Base-by-base conservation (phyloP, 257 asterid genomes). In the Marsdenia floribunda region DNA sequence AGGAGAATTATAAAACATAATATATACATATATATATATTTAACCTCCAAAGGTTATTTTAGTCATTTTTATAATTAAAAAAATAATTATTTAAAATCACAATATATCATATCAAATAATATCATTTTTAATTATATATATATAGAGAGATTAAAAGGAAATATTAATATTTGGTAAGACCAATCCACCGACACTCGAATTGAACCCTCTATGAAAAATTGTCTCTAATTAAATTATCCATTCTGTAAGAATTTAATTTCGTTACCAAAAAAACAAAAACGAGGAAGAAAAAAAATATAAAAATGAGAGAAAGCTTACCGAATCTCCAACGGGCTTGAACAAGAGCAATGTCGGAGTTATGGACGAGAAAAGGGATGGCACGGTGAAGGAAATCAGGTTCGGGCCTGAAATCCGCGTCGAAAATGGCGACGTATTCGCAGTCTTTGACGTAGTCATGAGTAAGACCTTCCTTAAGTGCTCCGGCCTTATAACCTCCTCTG, bases 271-370 rank as follows among this genome's bases (percentile, higher is more conserved):
- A 38, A 4, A 38, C 4, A 38, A 2, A 38, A 38, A 38, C n/a
- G n/a, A n/a, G n/a, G n/a, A 38, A 40, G 4, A 3, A 40, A 40
- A 40, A 40, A 3, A 1, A 40, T 40, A 40, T 40, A 42, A 42
- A 42, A 42, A 42, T 0, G 9, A 42, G 9, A 19, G 7, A 5
- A 52, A 29, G 59, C 88, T 78, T 84, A 94, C 98, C 98, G 35
- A 94, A 94, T 53, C 97, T 93, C 98, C 98, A 94, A 24, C 98
- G 97, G 42, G 90, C 90, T 82, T 94, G 98, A 2, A 92, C 99
- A 1, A 94, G 96, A 6, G 99, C 99, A 35, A 94, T 77, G 11
- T 89, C 85, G 42, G 84, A 86, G 70, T 92, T 92, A 75, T 92
- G 95, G 55, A 94, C 79, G 21, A 90, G 89, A 24, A 91, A 94